These are phyloP conservation scores for Ascochyta clinopodiicola DNA, from an alignment of 2,329 filamentous ascomycete species.

Conservation along the genomic window DNA sequence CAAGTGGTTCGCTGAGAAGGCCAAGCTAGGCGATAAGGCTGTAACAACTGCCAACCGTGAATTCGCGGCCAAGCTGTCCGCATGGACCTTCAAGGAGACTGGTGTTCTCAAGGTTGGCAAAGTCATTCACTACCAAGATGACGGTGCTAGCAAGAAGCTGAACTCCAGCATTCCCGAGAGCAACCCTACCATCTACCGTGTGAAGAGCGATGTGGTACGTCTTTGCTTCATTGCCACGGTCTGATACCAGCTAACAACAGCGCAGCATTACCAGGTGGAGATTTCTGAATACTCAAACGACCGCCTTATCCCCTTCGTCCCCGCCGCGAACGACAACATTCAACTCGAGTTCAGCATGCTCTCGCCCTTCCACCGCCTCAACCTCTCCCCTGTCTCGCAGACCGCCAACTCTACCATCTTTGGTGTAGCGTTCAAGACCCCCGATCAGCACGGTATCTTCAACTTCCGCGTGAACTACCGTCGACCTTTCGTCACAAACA, in stretches of 20 bases:
- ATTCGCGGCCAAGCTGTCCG: slow-evolving; percentile 83
- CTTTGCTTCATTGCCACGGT: not conserved
- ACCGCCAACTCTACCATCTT: slow-evolving; percentile 76
- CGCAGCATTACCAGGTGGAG: slow-evolving; percentile 82
- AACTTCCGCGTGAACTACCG: slow-evolving; percentile 98
- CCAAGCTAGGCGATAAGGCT: slow-evolving; percentile 62
- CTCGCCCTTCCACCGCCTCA: slow-evolving; percentile 91
- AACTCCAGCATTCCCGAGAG: slow-evolving; percentile 54
- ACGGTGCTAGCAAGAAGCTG: slow-evolving; percentile 58
- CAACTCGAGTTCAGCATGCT: slow-evolving; percentile 99
- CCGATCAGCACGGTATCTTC: slow-evolving; percentile 99
- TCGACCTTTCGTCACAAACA: slow-evolving; percentile 83
- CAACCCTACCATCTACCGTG: slow-evolving; percentile 89
- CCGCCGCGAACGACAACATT: slow-evolving; percentile 73
- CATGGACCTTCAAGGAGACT: slow-evolving; percentile 95
- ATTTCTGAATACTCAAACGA: slow-evolving; percentile 83
- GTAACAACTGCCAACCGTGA: slow-evolving; percentile 77
- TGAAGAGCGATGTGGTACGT: slow-evolving; percentile 96
- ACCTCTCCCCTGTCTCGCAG: slow-evolving; percentile 64
- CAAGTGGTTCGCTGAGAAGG: slow-evolving; percentile 84
- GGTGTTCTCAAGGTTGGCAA: slow-evolving; percentile 86
- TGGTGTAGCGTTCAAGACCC: slow-evolving; percentile 77
- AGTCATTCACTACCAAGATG: slow-evolving; percentile 75
- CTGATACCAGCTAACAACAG: slow-evolving; percentile 16
- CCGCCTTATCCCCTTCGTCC: slow-evolving; percentile 75